phyloP scores from a whole-genome alignment of 306 rosid species.

The Vigna unguiculata region DNA sequence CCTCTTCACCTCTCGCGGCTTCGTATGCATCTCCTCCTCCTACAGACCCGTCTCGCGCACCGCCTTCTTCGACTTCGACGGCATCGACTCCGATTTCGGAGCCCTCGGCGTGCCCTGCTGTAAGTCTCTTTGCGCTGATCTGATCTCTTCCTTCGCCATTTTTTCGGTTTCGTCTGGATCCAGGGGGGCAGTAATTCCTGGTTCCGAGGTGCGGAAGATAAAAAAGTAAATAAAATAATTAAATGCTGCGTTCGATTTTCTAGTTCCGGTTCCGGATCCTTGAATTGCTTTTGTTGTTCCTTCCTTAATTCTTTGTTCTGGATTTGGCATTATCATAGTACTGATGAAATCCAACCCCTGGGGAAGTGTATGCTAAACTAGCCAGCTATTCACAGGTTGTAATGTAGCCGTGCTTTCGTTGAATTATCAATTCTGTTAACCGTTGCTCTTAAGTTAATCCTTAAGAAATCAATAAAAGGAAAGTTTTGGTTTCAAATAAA shows the following conservation, averaged over 20 bases:
- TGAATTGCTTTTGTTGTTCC: not conserved
- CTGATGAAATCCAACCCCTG: not conserved
- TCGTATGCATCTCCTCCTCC: conserved; percentile 73
- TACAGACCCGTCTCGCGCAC: conserved; percentile 65
- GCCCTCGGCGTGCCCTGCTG: conserved; percentile 98
- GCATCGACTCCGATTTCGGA: conserved; percentile 89
- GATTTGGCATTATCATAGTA: conserved; percentile 17
- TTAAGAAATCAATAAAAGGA: not conserved
- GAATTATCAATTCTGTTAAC: not conserved
- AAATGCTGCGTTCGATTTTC: conserved; percentile 15
- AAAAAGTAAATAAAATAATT: no score
- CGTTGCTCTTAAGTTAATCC: not conserved
- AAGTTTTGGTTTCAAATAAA: not conserved
- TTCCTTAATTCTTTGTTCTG: conserved; percentile 13
- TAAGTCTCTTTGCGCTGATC: conserved; percentile 59
- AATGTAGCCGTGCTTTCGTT: not conserved
- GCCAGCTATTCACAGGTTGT: conserved; percentile 3
- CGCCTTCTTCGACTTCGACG: conserved; percentile 74
- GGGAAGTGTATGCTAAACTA: not conserved
- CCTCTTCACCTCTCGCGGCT: conserved; percentile 65
- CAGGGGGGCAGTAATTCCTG: not conserved
- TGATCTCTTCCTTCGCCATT: not conserved
- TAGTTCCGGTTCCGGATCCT: conserved; percentile 20
- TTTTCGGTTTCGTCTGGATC: conserved; percentile 23
- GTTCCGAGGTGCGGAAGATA: not conserved